These are phyloP conservation scores for Aegilops bicornis DNA, from an alignment of 176 grass and related monocot genomes.

Conservation along the genomic window DNA sequence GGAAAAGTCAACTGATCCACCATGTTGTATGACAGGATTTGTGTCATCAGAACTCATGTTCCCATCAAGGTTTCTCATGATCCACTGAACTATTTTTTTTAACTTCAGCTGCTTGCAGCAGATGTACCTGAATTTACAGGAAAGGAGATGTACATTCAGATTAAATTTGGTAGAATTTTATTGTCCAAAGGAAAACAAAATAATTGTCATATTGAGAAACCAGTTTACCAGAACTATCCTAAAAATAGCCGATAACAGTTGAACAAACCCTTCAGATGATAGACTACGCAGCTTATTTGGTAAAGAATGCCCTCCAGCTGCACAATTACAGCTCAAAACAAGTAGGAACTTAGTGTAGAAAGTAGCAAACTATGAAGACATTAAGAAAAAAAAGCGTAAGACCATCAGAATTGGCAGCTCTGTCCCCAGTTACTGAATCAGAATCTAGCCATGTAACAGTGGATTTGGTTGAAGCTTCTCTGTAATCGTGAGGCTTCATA, in stretches of 20 bases:
- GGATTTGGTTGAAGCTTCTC: too few relatives aligned
- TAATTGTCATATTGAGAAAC: not conserved
- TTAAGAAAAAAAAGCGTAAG: not conserved
- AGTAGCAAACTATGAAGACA: conserved; percentile 26
- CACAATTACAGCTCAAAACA: conserved; percentile 24
- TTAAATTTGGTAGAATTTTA: not conserved
- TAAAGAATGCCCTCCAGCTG: conserved; percentile 78
- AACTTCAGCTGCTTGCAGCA: conserved; percentile 87
- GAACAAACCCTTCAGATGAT: conserved; percentile 93
- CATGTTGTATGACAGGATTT: conserved; percentile 26
- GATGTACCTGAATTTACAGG: conserved; percentile 77
- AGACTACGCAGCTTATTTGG: conserved; percentile 83
- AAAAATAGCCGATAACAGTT: conserved; percentile 89
- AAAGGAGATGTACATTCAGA: not conserved
- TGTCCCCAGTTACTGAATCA: conserved; percentile 68
- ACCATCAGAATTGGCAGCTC: conserved; percentile 80
- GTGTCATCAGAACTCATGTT: conserved; percentile 48
- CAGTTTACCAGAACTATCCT: conserved; percentile 81
- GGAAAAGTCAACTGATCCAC: conserved; percentile 39
- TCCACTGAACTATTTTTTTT: conserved; percentile 85
- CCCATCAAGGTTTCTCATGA: conserved; percentile 83
- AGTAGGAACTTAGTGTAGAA: not conserved
- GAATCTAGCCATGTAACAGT: conserved; percentile 9
- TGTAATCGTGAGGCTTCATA: too few relatives aligned
- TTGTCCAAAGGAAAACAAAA: not conserved